Base-by-base conservation (phyloP, 2,329 filamentous ascomycete species). In the Fusarium neocosmosporiellum region DNA sequence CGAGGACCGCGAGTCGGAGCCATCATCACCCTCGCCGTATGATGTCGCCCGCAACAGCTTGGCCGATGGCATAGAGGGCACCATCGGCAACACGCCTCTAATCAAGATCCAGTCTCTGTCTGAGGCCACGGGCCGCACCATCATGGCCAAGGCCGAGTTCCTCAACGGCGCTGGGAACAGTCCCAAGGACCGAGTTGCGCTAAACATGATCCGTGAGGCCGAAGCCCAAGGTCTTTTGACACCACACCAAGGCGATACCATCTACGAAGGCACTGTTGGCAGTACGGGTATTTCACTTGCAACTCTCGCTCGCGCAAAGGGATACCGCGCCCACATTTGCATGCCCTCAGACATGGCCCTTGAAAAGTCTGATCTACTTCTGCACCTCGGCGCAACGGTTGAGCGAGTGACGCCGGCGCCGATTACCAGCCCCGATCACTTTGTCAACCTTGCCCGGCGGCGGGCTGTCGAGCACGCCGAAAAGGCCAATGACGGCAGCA, bases 221-320 rank as follows among this genome's bases (percentile, higher is more conserved):
- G 96, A 99, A 86, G 88, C 90, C 69, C 84, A 88, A 57, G 95
- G 95, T 3, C 86, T 95, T 20, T 84, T 99, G 53, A 88, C 87
- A 0, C 96, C 96, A 0, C 87, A 93, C 74, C 91, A 93, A 24
- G 96, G 96, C 69, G 96, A 99, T 81, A 97, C 94, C 48, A 95
- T 99, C 78, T 99, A 98, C 83, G 96, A 99, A 85, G 96, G 96
- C 73, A 99, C 96, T 1, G 95, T 98, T 18, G 96, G 96, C 67
- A 97, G 94, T 80, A 99, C 96, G 0, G 96, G 96, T 24, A 98
- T 99, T 77, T 98, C 95, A 18, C 88, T 99, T 11, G 96, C 96
- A 4, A 94, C 94, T 1, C 90, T 99, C 59, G 95, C 94, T 58
- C 89, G 95, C 75, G 95, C 96, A 24, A 89, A 91, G 81, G 96